These are phyloP conservation scores for Pholiota adiposa DNA, from an alignment of 1,284 basidiomycete genomes.

Conservation along the genomic window DNA sequence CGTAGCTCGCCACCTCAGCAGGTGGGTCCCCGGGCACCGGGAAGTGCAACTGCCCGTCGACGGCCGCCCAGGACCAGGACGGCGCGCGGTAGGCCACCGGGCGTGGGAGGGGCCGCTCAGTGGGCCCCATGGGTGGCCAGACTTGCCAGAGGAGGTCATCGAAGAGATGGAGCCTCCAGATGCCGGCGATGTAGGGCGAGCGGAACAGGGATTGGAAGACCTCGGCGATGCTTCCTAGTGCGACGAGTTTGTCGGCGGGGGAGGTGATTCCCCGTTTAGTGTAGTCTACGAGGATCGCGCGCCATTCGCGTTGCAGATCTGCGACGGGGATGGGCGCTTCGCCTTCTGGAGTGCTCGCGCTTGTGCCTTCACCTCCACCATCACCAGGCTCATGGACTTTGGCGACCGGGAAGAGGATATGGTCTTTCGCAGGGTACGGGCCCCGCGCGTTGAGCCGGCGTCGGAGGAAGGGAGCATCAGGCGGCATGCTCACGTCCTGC, in stretches of 20 bases:
- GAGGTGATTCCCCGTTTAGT: neutral
- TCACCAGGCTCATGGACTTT: neutral
- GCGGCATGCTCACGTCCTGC: neutral
- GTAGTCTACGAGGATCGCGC: neutral
- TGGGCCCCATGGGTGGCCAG: neutral
- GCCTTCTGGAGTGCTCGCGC: no score
- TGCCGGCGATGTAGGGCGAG: slow-evolving; percentile 1
- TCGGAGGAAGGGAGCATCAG: neutral
- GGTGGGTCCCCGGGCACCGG: neutral
- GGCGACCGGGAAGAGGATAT: neutral
- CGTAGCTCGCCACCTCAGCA: neutral
- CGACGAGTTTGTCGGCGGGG: slow-evolving; percentile 6
- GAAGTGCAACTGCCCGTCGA: neutral
- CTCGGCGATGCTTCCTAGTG: slow-evolving; percentile 3
- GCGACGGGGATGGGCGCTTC: neutral
- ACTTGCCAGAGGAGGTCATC: slow-evolving; percentile 9
- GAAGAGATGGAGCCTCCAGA: slow-evolving; percentile 3
- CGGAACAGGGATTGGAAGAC: neutral
- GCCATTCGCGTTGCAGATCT: neutral
- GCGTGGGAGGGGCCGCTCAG: neutral
- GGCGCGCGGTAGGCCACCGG: neutral
- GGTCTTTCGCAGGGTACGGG: neutral
- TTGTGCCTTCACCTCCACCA: neutral
- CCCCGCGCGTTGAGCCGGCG: neutral
- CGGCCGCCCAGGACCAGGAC: slow-evolving; percentile 10